Evolutionary conservation across 1,284 basidiomycete species (phyloP).

Genomic region (Xanthoconium separans): DNA sequence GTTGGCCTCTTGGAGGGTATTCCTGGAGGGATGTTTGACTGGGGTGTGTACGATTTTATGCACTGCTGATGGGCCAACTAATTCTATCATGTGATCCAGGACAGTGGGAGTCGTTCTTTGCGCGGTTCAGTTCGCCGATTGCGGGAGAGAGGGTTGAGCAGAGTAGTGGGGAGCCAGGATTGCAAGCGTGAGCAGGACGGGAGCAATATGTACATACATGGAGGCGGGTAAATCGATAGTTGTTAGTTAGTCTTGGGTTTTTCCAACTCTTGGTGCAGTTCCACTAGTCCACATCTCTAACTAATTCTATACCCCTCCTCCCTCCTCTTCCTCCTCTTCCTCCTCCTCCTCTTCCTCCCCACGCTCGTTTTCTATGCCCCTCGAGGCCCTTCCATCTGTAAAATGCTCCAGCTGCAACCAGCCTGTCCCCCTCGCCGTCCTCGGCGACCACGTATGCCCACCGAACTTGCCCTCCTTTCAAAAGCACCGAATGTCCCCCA

Average conservation of each 20-base stretch:
- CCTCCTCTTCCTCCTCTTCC: not conserved
- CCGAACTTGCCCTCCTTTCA: constrained; percentile 44
- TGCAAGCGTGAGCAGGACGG: not conserved
- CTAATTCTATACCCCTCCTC: constrained; percentile 27
- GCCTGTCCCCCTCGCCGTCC: constrained; percentile 65
- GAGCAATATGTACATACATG: constrained; percentile 5
- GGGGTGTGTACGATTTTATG: constrained; percentile 52
- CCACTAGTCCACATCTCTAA: constrained; percentile 15
- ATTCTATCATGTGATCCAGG: constrained; percentile 38
- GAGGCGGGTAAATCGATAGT: constrained; percentile 18
- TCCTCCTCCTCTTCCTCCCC: not conserved
- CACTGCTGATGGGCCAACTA: constrained; percentile 3
- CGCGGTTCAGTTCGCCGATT: constrained; percentile 35
- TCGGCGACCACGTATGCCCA: constrained; percentile 74
- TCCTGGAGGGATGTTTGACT: constrained; percentile 86
- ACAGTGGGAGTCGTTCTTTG: constrained; percentile 78
- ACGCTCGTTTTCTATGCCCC: constrained; percentile 39
- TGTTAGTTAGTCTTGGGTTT: not conserved
- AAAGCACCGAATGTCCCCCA: constrained; percentile 35
- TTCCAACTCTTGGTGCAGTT: not conserved
- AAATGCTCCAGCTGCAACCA: constrained; percentile 78
- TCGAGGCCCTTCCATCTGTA: constrained; percentile 74
- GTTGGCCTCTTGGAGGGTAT: constrained; percentile 74
- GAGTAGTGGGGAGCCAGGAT: not conserved
- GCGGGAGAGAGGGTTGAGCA: constrained; percentile 3